Percentiles rank a stretch among this genome's conserved stretches.
Conservation (phyloP, 257 asterid species). For the Cruciata laevipes region DNA sequence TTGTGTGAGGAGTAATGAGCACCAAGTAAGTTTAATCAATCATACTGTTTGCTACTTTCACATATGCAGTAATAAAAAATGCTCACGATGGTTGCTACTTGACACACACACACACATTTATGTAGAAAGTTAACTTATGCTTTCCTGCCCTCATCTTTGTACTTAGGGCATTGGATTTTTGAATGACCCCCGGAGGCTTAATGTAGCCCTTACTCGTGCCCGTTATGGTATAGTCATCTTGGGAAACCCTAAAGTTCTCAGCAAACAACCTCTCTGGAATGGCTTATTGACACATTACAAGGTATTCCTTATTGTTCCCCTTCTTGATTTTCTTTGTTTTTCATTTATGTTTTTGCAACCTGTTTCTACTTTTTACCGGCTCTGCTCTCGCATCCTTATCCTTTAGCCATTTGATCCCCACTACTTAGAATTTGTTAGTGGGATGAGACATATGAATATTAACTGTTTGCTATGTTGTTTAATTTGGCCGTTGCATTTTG, state of each 20-base stretch:
- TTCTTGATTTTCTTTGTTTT: background rate
- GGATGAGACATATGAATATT: background rate
- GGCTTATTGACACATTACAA: constrained; percentile 87
- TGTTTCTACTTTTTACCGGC: background rate
- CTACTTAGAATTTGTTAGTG: background rate
- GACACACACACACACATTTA: too few relatives aligned
- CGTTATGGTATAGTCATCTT: constrained; percentile 94
- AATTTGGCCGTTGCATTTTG: constrained; percentile 15
- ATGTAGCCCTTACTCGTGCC: constrained; percentile 99
- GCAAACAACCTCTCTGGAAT: constrained; percentile 97
- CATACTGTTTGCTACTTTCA: background rate
- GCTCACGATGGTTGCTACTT: background rate
- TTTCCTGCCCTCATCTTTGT: constrained; percentile 6
- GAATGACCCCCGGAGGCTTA: constrained; percentile 96
- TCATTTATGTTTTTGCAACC: background rate
- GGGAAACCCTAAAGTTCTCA: constrained; percentile 97
- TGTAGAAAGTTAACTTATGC: background rate
- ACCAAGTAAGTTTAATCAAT: constrained; percentile 56
- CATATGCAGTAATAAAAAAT: background rate
- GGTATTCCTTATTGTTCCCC: constrained; percentile 35
- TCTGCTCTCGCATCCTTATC: constrained; percentile 8
- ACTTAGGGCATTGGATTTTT: constrained; percentile 93
- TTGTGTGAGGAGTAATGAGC: constrained; percentile 98
- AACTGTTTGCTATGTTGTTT: background rate
- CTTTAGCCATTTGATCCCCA: background rate